Percentiles rank a stretch among this genome's conserved stretches.
These are phyloP conservation scores for Rubus idaeus DNA, from an alignment of 306 rosid species.

Conservation along the genomic window DNA sequence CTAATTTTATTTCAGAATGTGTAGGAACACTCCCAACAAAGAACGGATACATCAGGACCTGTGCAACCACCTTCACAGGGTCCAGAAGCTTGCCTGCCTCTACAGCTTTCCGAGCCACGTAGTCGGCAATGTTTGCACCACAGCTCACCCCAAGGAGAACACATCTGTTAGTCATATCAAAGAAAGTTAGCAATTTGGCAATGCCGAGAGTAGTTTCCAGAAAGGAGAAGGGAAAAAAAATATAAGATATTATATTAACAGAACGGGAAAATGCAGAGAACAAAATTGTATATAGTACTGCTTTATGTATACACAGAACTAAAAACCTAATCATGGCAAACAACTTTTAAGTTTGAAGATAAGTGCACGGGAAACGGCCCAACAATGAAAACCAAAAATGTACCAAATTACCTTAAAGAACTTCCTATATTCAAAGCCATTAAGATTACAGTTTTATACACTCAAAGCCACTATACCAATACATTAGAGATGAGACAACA, in stretches of 20 bases:
- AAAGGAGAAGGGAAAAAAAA: neutral
- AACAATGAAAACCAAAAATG: neutral
- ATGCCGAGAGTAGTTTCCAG: neutral
- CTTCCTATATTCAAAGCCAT: neutral
- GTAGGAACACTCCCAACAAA: constrained; percentile 87
- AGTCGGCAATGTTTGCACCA: constrained; percentile 95
- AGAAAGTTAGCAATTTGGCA: constrained; percentile 24
- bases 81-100: constrained; percentile 85
- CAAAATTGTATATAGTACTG: neutral
- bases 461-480: neutral
- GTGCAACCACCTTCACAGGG: constrained; percentile 96
- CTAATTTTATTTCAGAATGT: constrained; percentile 84
- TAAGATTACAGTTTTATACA: neutral
- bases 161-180: constrained; percentile 55
- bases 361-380: neutral
- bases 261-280: neutral
- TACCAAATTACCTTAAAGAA: neutral
- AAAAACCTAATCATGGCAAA: neutral
- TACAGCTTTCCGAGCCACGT: constrained; percentile 86
- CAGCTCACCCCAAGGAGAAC: constrained; percentile 97
- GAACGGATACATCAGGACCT: constrained; percentile 85
- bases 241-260: neutral
- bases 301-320: neutral
- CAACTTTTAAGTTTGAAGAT: neutral
- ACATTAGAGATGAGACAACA: neutral